Evolutionary conservation across 352 stramenopile species (phyloP).

Genomic region (Phytopythium mirpurense): DNA sequence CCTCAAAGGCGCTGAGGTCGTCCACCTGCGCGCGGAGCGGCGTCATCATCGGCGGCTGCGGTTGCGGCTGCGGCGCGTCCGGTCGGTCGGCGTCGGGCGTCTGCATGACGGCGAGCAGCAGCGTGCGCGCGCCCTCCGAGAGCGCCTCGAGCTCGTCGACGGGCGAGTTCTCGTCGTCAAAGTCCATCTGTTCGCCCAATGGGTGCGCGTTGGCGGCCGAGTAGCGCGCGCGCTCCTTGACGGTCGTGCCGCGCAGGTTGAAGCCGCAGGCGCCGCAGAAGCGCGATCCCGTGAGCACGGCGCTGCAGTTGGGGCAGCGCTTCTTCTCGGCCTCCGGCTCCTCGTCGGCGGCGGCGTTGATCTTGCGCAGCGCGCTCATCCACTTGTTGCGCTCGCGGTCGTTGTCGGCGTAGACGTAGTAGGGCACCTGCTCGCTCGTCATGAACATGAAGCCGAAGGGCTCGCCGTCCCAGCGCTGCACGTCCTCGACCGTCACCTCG

Average conservation of each 20-base stretch:
- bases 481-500: constrained; percentile 80
- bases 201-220: constrained; percentile 13
- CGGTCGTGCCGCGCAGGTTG: constrained; percentile 75
- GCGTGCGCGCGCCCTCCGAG: constrained; percentile 77
- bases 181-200: constrained; percentile 18
- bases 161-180: constrained; percentile 76
- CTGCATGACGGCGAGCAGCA: constrained; percentile 85
- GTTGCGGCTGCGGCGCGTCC: not conserved
- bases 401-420: constrained; percentile 89
- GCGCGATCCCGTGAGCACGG: constrained; percentile 79
- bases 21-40: constrained; percentile 9
- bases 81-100: constrained; percentile 47
- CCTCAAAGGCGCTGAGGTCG: constrained; percentile 23
- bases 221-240: constrained; percentile 37
- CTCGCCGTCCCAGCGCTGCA: constrained; percentile 82
- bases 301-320: constrained; percentile 76
- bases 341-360: constrained; percentile 61
- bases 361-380: constrained; percentile 82
- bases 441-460: constrained; percentile 89
- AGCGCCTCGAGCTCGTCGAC: constrained; percentile 86
- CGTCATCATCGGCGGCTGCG: no score
- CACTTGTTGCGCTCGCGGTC: constrained; percentile 85
- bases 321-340: constrained; percentile 79
- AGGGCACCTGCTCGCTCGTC: constrained; percentile 85
- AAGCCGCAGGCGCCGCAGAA: constrained; percentile 87